phyloP scores from a whole-genome alignment of 257 asterid species.

The Rubia yunnanensis region DNA sequence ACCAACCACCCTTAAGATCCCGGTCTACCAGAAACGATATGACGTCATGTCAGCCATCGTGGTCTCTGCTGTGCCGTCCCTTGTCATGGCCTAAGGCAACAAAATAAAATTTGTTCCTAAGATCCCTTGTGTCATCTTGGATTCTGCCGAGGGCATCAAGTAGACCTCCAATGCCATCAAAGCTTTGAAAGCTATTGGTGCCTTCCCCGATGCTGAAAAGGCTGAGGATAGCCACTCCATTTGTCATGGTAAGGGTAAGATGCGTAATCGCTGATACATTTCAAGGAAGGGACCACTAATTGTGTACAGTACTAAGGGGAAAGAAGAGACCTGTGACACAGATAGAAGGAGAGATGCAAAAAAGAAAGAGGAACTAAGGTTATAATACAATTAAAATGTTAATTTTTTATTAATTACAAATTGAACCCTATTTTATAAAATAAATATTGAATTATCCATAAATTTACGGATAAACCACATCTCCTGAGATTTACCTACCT shows the following conservation, averaged over 20 bases:
- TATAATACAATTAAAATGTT: too few species aligned
- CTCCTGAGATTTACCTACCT: too few species aligned
- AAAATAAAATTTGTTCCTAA: slow-evolving; percentile 61
- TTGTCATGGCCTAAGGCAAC: slow-evolving; percentile 78
- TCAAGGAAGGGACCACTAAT: slow-evolving; percentile 70
- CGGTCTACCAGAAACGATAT: slow-evolving; percentile 61
- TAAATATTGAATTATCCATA: too few species aligned
- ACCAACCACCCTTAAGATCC: slow-evolving; percentile 23
- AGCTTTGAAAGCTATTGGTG: slow-evolving; percentile 58
- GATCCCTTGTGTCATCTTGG: slow-evolving; percentile 59
- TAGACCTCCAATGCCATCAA: slow-evolving; percentile 61
- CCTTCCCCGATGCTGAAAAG: slow-evolving; percentile 57
- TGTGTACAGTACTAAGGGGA: slow-evolving; percentile 70
- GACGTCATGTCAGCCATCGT: slow-evolving; percentile 73
- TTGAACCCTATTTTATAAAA: too few species aligned
- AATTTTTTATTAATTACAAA: too few species aligned
- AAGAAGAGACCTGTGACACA: too few species aligned
- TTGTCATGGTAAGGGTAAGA: slow-evolving; percentile 72
- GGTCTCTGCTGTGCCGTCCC: slow-evolving; percentile 59
- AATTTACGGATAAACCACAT: too few species aligned
- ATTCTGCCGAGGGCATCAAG: slow-evolving; percentile 57
- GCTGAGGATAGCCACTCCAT: slow-evolving; percentile 60
- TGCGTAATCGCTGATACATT: slow-evolving; percentile 63
- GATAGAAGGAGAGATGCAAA: too few species aligned
- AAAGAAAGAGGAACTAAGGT: too few species aligned